Conservation (phyloP, 805 yeast species). For the Saccharomycopsis javanensis region DNA sequence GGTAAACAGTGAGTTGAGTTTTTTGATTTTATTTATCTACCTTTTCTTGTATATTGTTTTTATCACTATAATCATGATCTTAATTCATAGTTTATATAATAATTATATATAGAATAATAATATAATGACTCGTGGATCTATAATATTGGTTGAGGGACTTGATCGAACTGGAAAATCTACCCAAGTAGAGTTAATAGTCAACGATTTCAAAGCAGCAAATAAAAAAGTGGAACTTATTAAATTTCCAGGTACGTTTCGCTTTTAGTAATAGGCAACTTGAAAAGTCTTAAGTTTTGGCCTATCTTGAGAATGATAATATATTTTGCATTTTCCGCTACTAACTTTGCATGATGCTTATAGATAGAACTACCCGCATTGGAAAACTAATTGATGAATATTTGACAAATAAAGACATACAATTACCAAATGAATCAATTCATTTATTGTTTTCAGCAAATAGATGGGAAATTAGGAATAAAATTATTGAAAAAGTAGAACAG, state of each 20-base stretch:
- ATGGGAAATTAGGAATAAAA: slow-evolving; percentile 65
- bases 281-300: too few species aligned
- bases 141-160: slow-evolving; percentile 83
- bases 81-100: too few species aligned
- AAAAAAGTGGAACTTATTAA: slow-evolving; percentile 45
- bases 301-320: too few species aligned
- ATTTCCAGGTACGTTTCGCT: slow-evolving; percentile 46
- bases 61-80: too few species aligned
- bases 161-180: slow-evolving; percentile 95
- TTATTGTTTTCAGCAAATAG: slow-evolving; percentile 85
- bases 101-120: neutral
- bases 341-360: slow-evolving; percentile 23
- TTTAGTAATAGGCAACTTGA: neutral
- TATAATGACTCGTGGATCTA: slow-evolving; percentile 44
- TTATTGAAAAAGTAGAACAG: slow-evolving; percentile 33
- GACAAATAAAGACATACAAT: slow-evolving; percentile 35
- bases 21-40: too few species aligned
- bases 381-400: slow-evolving; percentile 65
- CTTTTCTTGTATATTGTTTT: too few species aligned
- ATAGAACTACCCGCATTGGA: slow-evolving; percentile 77
- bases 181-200: slow-evolving; percentile 43
- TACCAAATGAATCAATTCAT: slow-evolving; percentile 78
- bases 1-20: too few species aligned
- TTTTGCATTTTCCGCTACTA: neutral
- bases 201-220: slow-evolving; percentile 24